Base-by-base conservation (phyloP, 768 basidiomycete genomes). In the Naganishia vishniacii region DNA sequence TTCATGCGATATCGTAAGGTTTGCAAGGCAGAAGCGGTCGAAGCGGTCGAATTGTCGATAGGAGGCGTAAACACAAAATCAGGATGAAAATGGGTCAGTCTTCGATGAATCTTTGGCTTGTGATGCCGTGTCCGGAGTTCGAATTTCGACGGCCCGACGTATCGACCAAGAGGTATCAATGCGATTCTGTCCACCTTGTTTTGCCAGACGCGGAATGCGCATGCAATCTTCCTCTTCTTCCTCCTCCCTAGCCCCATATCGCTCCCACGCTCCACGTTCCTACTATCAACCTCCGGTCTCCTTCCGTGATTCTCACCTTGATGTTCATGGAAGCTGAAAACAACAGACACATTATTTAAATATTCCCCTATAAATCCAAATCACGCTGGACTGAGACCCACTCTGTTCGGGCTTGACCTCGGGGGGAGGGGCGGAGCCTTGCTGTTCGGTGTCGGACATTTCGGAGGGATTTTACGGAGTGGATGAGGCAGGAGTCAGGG, bases 271-370 rank as follows among this genome's bases (percentile, higher is more conserved):
- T n/a, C n/a, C n/a, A n/a, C n/a, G n/a, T n/a, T n/a, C n/a, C n/a
- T n/a, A n/a, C n/a, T n/a, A n/a, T n/a, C n/a, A n/a, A n/a, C n/a
- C n/a, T n/a, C n/a, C n/a, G n/a, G n/a, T n/a, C n/a, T n/a, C n/a
- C n/a, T n/a, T n/a, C n/a, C n/a, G n/a, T n/a, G n/a, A n/a, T n/a
- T 8, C 51, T 46, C 42, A 64, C 63, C 63, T 64, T 64, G 63
- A 64, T 48, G 63, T 64, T 64, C 56, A 64, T 64, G 13, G 63
- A 64, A 18, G 40, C 63, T 64, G 53, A 25, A 13, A 32, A 31
- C 42, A 16, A 34, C 20, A 40, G 26, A 34, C n/a, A 16, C 11
- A 31, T 58, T 53, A 58, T n/a, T 20, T 8, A 31, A 8, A 6
- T 37, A 32, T 45, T 31, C 42, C 42, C 48, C 15, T 32, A 4